Evolutionary conservation across 768 basidiomycete genomes (phyloP).

Genomic region (Rhizopogon roseolus): DNA sequence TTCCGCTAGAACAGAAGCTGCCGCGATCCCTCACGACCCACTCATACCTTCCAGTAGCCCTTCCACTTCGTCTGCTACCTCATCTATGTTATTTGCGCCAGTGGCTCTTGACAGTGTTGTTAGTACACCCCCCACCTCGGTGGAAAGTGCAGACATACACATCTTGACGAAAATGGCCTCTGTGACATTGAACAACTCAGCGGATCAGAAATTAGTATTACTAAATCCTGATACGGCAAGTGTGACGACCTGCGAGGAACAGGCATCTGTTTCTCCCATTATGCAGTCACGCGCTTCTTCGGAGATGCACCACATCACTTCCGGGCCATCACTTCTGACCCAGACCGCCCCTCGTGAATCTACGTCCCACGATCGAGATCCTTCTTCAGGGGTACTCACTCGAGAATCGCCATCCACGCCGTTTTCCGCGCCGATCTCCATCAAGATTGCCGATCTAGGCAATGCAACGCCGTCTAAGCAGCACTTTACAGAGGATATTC

Average conservation of each 20-base stretch:
- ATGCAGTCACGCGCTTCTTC: constrained; percentile 17
- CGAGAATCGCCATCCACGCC: constrained; percentile 19
- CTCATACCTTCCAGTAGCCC: constrained; percentile 32
- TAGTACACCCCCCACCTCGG: constrained; percentile 56
- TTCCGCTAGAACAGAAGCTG: constrained; percentile 3
- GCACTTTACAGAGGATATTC: constrained; percentile 93
- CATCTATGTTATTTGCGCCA: constrained; percentile 47
- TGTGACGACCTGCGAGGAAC: constrained; percentile 1
- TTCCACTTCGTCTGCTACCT: constrained; percentile 29
- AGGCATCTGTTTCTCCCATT: constrained; percentile 16
- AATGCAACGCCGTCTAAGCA: constrained; percentile 90
- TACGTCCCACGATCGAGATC: constrained; percentile 13
- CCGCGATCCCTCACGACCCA: constrained; percentile 3
- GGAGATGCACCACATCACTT: constrained; percentile 21
- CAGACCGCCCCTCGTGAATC: constrained; percentile 48
- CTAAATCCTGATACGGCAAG: neutral
- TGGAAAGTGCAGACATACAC: constrained; percentile 32
- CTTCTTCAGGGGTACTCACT: constrained; percentile 17
- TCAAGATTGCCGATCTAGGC: constrained; percentile 93
- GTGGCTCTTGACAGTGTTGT: constrained; percentile 33
- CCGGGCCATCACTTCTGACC: constrained; percentile 53
- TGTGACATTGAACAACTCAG: constrained; percentile 9
- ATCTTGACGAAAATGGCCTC: constrained; percentile 29
- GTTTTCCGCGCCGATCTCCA: constrained; percentile 48
- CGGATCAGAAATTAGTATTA: constrained; percentile 1